Evolutionary conservation across 1,139 yeast species (phyloP), one percentile per base, ranked within the genome.

Genomic region (Diutina neorugosa): DNA sequence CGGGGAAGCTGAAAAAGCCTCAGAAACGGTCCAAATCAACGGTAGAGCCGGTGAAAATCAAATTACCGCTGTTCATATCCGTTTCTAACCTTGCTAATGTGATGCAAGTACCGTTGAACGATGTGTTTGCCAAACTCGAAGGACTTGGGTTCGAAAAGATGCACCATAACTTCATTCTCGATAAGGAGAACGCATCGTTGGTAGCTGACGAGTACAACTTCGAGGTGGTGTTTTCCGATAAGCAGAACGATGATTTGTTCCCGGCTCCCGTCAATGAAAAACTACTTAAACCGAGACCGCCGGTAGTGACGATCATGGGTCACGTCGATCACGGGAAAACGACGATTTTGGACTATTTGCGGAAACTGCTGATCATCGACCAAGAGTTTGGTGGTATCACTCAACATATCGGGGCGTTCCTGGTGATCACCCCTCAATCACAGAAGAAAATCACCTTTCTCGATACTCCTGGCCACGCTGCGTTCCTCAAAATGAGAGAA

Each of bases 311-410:
- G 0, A 88, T 93, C 53, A 93, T 93, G 98, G 99, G 99, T 4
- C 99, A 93, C 67, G 98, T 93, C 46, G 99, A 93, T 66, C 99
- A 93, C 64, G 99, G 99, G 1, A 93, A 93, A 64, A 93, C 99
- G 1, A 91, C 98, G 0, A 85, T 93, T 58, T 74, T 93, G 55
- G 98, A 94, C 64, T 80, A 82, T 60, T 71, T 94, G 60, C 76
- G 98, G 52, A 89, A 88, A 60, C 84, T 96, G 0, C 80, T 90
- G 0, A 81, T 93, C 8, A 98, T 86, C 0, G 81, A 81, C 34
- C 79, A 82, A 47, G 99, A 93, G 63, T 88, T 84, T 65, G 99
- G 99, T 52, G 98, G 99, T 21, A 93, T 93, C 53, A 93, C 99
- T 0, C 99, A 93, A 65, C 98, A 91, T 65, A 93, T 93, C 56